Conservation (phyloP, 257 asterid species). For the Nicotiana sylvestris region DNA sequence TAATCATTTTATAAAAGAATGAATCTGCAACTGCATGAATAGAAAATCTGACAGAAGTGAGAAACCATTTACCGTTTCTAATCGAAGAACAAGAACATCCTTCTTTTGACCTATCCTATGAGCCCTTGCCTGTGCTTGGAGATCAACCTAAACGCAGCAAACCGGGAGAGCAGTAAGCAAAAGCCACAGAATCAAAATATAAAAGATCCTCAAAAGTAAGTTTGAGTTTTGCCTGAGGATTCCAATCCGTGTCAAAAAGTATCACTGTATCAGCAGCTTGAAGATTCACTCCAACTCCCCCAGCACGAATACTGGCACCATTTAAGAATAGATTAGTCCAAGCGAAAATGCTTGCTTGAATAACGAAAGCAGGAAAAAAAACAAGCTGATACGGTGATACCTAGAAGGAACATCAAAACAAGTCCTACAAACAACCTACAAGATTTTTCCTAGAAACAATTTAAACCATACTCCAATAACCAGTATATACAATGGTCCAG, state of each 20-base stretch:
- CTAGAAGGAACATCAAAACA: background rate
- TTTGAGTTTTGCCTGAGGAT: slow-evolving; percentile 73
- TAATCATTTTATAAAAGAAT: background rate
- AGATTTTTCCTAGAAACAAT: background rate
- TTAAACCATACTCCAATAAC: background rate
- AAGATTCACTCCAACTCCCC: slow-evolving; percentile 99
- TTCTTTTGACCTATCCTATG: slow-evolving; percentile 99
- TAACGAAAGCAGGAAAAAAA: slow-evolving; percentile 4
- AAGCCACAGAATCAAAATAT: background rate
- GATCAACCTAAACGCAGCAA: slow-evolving; percentile 76
- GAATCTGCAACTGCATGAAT: background rate
- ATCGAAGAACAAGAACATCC: slow-evolving; percentile 96
- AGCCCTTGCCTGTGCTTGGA: slow-evolving; percentile 99
- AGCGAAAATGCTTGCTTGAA: background rate
- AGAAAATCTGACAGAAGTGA: slow-evolving; percentile 12
- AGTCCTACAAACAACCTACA: background rate
- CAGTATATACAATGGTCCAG: background rate
- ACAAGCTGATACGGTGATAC: background rate
- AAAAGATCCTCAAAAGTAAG: slow-evolving; percentile 11
- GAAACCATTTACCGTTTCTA: slow-evolving; percentile 70
- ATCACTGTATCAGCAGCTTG: slow-evolving; percentile 99
- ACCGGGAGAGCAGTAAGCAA: background rate
- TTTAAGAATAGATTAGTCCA: slow-evolving; percentile 19
- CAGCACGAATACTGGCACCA: slow-evolving; percentile 89
- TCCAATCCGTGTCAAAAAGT: slow-evolving; percentile 98